phyloP scores from a whole-genome alignment of 345 rosid genomes.

The Sonneratia alba region DNA sequence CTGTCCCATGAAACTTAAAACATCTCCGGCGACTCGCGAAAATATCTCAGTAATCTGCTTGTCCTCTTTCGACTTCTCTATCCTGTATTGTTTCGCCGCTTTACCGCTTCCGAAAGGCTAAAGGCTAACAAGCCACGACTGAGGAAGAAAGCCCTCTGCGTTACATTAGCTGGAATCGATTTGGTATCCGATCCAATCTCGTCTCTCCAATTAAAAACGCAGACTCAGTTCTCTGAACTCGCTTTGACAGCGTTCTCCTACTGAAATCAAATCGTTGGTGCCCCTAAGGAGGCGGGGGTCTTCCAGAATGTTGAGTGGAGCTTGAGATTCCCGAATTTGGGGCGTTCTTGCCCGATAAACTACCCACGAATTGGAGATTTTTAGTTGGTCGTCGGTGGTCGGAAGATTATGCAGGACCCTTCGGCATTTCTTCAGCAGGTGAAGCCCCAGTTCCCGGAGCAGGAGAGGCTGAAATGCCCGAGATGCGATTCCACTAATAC shows the following conservation, averaged over 20 bases:
- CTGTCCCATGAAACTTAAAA: neutral
- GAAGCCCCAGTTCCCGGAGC: conserved; percentile 59
- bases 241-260: neutral
- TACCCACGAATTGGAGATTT: neutral
- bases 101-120: neutral
- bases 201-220: neutral
- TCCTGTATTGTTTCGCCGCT: neutral
- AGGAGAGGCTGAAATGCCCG: conserved; percentile 43
- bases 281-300: neutral
- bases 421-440: conserved; percentile 22
- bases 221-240: neutral
- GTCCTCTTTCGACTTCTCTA: neutral
- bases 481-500: conserved; percentile 42
- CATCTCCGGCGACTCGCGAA: neutral
- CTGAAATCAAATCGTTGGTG: neutral
- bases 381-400: neutral
- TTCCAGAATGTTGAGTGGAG: neutral
- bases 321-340: neutral
- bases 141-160: neutral
- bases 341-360: neutral
- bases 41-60: neutral
- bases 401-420: conserved; percentile 13
- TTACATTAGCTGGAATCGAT: neutral
- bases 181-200: neutral
- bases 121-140: neutral